Percentiles rank a stretch among this genome's conserved stretches.
Conservation (phyloP, 108 stramenopile genomes). For the Cyclotella baltica region DNA sequence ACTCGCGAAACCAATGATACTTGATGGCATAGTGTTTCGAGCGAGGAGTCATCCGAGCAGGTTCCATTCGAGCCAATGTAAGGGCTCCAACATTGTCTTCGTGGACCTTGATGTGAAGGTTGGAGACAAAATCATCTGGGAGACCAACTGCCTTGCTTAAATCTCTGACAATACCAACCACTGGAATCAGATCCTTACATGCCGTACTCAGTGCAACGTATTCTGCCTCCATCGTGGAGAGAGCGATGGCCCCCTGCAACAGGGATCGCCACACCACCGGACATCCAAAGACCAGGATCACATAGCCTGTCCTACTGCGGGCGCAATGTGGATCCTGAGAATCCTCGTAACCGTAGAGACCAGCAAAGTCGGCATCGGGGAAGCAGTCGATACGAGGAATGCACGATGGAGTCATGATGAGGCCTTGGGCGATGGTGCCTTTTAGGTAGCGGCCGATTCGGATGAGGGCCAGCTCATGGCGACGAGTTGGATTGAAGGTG, state of each 20-base stretch:
- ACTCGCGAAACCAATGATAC: conserved; percentile 12
- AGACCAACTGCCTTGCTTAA: background rate
- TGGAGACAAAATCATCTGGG: background rate
- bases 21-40: conserved; percentile 14
- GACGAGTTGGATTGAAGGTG: conserved; percentile 11
- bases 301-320: conserved; percentile 30
- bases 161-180: background rate
- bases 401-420: conserved; percentile 4
- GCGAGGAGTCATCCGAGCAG: conserved; percentile 9
- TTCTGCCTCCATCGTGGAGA: conserved; percentile 50
- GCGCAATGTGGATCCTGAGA: conserved; percentile 29
- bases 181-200: conserved; percentile 11
- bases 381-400: conserved; percentile 16
- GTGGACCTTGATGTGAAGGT: conserved; percentile 14
- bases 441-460: background rate
- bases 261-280: background rate
- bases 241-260: conserved; percentile 6
- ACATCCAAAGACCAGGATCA: conserved; percentile 11
- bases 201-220: conserved; percentile 27
- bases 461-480: conserved; percentile 4
- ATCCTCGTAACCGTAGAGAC: conserved; percentile 29
- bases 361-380: conserved; percentile 57
- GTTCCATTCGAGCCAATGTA: background rate
- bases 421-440: conserved; percentile 3
- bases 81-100: conserved; percentile 12